Conservation (phyloP, 2,329 filamentous ascomycete species). For the Sporothrix humicola region DNA sequence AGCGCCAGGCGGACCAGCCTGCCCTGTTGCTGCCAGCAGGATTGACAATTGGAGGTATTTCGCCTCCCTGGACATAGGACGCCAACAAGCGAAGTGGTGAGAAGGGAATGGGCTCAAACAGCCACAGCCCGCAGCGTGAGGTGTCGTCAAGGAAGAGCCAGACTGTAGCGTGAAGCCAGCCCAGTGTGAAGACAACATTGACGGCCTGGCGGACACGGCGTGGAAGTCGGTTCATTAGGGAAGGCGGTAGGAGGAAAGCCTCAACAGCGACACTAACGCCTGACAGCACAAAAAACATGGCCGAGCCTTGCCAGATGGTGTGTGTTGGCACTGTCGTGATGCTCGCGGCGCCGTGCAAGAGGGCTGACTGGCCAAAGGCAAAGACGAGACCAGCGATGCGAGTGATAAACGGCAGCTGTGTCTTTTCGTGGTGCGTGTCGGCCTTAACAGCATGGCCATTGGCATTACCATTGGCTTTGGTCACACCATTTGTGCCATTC, state of each 20-base stretch:
- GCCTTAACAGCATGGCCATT: neutral
- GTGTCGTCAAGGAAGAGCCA: slow-evolving; percentile 77
- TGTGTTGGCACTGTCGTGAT: slow-evolving; percentile 63
- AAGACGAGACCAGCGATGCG: slow-evolving; percentile 42
- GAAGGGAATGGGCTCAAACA: slow-evolving; percentile 81
- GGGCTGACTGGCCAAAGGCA: slow-evolving; percentile 70
- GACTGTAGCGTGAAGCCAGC: slow-evolving; percentile 73
- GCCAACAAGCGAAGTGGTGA: slow-evolving; percentile 68
- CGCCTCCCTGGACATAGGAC: neutral
- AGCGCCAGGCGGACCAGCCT: slow-evolving; percentile 65
- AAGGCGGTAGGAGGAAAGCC: slow-evolving; percentile 46
- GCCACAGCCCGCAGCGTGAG: slow-evolving; percentile 73
- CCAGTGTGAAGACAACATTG: slow-evolving; percentile 67
- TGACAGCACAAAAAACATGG: slow-evolving; percentile 75
- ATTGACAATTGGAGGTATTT: slow-evolving; percentile 57
- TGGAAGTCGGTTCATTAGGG: slow-evolving; percentile 40
- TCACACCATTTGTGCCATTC: neutral
- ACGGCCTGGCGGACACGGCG: slow-evolving; percentile 51
- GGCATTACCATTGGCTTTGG: neutral
- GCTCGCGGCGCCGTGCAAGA: slow-evolving; percentile 74
- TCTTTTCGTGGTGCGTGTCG: neutral
- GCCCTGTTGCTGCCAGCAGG: slow-evolving; percentile 54
- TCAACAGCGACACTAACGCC: slow-evolving; percentile 70
- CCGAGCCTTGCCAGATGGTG: slow-evolving; percentile 58
- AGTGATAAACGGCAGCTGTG: slow-evolving; percentile 39